Conservation (phyloP, 2,329 filamentous ascomycete species). For the Aspergillus sojae region DNA sequence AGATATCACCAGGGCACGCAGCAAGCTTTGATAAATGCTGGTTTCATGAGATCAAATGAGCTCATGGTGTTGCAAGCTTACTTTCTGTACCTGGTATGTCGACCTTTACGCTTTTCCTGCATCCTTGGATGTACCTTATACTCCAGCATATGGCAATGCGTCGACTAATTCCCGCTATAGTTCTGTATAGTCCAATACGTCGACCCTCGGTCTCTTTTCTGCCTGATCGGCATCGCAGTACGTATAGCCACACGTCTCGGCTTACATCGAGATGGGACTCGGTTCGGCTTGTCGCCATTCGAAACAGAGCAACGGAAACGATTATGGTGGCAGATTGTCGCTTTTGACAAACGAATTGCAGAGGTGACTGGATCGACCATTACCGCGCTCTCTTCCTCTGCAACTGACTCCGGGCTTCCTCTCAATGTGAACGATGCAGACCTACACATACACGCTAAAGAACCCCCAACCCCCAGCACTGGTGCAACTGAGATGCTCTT, state of each 20-base stretch:
- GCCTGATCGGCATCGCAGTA: conserved; percentile 50
- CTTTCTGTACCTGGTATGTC: conserved; percentile 54
- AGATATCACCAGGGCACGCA: conserved; percentile 46
- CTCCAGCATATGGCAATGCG: no score
- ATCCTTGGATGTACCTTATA: no score
- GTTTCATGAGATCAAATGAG: conserved; percentile 39
- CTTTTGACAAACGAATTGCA: conserved; percentile 67
- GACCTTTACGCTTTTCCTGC: neutral
- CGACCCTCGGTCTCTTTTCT: conserved; percentile 59
- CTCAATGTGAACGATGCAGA: conserved; percentile 25
- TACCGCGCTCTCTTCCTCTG: conserved; percentile 21
- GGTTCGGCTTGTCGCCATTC: conserved; percentile 49
- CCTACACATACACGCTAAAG: conserved; percentile 38
- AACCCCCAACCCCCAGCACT: conserved; percentile 26
- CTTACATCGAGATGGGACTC: conserved; percentile 63
- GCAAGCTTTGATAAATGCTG: conserved; percentile 46
- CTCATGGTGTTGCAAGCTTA: conserved; percentile 52
- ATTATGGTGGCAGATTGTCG: conserved; percentile 70
- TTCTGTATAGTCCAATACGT: conserved; percentile 8
- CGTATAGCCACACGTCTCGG: conserved; percentile 62
- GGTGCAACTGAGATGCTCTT: conserved; percentile 47
- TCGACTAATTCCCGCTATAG: conserved; percentile 1
- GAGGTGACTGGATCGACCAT: conserved; percentile 61
- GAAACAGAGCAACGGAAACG: conserved; percentile 69
- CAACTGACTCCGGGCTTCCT: conserved; percentile 19